Conservation (phyloP, 306 rosid genomes). For the Glycine latifolia region DNA sequence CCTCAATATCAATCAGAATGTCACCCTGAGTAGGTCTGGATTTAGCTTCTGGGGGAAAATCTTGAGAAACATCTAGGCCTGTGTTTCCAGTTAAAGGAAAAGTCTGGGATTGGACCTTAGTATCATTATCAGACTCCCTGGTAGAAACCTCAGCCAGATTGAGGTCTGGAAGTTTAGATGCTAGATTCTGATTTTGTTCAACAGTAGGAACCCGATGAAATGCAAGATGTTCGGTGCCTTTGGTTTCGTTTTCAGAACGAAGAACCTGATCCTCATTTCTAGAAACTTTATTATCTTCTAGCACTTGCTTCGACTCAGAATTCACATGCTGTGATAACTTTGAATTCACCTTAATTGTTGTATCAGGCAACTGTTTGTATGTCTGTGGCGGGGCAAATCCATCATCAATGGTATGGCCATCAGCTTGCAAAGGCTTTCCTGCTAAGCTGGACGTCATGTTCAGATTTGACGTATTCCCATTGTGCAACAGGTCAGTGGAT, state of each 20-base stretch:
- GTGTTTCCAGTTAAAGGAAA: constrained; percentile 50
- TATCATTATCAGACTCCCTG: constrained; percentile 46
- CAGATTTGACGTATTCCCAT: constrained; percentile 54
- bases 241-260: constrained; percentile 52
- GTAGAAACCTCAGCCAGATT: constrained; percentile 53
- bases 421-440: constrained; percentile 49
- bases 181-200: neutral
- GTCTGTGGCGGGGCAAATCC: constrained; percentile 59
- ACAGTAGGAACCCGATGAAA: too few relatives aligned
- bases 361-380: constrained; percentile 62
- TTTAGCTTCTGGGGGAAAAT: constrained; percentile 49
- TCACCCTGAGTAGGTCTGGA: constrained; percentile 70
- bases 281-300: constrained; percentile 49
- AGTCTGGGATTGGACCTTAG: constrained; percentile 46
- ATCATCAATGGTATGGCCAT: constrained; percentile 36
- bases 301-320: constrained; percentile 51
- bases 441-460: constrained; percentile 53
- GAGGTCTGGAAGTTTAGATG: constrained; percentile 53
- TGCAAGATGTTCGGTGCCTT: constrained; percentile 42
- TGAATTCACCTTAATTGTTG: constrained; percentile 55
- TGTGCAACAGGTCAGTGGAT: constrained; percentile 53
- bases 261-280: constrained; percentile 52
- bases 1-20: constrained; percentile 81
- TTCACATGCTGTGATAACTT: constrained; percentile 58
- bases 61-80: constrained; percentile 53